Percentiles rank a stretch among this genome's conserved stretches.
Conservation (phyloP, 768 basidiomycete genomes). For the Scleroderma bovista region DNA sequence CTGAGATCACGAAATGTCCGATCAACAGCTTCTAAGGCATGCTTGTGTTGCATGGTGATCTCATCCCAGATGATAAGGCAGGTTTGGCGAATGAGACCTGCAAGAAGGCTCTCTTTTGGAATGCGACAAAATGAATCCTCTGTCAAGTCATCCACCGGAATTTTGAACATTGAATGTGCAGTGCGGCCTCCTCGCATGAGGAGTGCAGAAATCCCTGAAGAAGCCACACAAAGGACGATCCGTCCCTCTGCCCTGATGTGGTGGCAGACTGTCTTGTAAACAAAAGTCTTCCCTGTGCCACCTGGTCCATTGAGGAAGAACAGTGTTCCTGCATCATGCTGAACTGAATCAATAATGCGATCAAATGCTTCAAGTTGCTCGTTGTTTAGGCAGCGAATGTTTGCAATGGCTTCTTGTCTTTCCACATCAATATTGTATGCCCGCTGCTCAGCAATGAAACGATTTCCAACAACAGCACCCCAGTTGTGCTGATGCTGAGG, state of each 20-base stretch:
- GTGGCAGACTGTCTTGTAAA: conserved; percentile 32
- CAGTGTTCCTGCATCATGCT: conserved; percentile 7
- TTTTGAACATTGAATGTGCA: conserved; percentile 43
- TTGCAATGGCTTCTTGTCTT: not conserved
- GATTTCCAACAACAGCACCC: conserved; percentile 14
- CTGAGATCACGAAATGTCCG: too few species aligned
- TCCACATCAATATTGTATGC: conserved; percentile 6
- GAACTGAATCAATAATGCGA: conserved; percentile 21
- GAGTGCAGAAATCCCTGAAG: conserved; percentile 42
- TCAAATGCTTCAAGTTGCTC: conserved; percentile 27
- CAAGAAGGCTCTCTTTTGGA: too few species aligned
- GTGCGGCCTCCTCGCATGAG: conserved; percentile 40
- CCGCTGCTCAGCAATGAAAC: conserved; percentile 6
- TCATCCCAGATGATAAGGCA: too few species aligned
- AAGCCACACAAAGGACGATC: conserved; percentile 43
- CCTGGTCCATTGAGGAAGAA: conserved; percentile 41
- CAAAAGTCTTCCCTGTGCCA: conserved; percentile 43
- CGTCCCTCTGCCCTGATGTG: conserved; percentile 18
- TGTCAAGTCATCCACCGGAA: too few species aligned
- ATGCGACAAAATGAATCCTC: too few species aligned
- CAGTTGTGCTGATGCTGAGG: too few species aligned
- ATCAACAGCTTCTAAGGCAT: too few species aligned
- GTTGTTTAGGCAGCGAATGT: conserved; percentile 17
- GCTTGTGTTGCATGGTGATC: too few species aligned
- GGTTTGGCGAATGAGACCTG: too few species aligned